These are phyloP conservation scores for Epichloe hybrida DNA, from an alignment of 2,329 filamentous ascomycete species.

Conservation along the genomic window DNA sequence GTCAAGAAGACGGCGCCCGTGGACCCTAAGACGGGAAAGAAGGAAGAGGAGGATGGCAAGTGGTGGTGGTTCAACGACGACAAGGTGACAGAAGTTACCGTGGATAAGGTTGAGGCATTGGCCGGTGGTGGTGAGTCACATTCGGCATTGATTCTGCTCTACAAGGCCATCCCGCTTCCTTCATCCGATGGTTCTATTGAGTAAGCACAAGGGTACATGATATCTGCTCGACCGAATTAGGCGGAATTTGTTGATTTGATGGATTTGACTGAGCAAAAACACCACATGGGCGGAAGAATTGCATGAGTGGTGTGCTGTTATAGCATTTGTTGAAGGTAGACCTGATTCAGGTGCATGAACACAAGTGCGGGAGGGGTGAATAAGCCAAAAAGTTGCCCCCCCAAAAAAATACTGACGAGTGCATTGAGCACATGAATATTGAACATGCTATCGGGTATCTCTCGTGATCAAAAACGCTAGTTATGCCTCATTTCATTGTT, in stretches of 20 bases:
- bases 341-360: too few relatives aligned
- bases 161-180: slow-evolving; percentile 59
- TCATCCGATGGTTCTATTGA: slow-evolving; percentile 33
- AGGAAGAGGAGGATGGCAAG: slow-evolving; percentile 72
- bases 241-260: not conserved
- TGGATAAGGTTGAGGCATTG: slow-evolving; percentile 81
- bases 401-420: not conserved
- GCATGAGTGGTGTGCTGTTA: too few relatives aligned
- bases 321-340: too few relatives aligned
- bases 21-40: slow-evolving; percentile 64
- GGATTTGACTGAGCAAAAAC: not conserved
- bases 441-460: slow-evolving; percentile 3
- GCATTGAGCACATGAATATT: not conserved
- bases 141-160: slow-evolving; percentile 68
- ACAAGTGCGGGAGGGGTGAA: not conserved
- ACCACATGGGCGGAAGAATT: not conserved
- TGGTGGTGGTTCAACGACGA: slow-evolving; percentile 99
- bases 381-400: not conserved
- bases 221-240: not conserved
- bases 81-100: slow-evolving; percentile 81
- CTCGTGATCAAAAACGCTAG: slow-evolving; percentile 4
- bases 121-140: slow-evolving; percentile 82
- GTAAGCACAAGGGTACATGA: slow-evolving; percentile 4
- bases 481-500: not conserved
- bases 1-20: slow-evolving; percentile 76